Percentiles rank a stretch among this genome's conserved stretches.
Conservation (phyloP, 305 asterid genomes). For the Fraxinus platypoda region DNA sequence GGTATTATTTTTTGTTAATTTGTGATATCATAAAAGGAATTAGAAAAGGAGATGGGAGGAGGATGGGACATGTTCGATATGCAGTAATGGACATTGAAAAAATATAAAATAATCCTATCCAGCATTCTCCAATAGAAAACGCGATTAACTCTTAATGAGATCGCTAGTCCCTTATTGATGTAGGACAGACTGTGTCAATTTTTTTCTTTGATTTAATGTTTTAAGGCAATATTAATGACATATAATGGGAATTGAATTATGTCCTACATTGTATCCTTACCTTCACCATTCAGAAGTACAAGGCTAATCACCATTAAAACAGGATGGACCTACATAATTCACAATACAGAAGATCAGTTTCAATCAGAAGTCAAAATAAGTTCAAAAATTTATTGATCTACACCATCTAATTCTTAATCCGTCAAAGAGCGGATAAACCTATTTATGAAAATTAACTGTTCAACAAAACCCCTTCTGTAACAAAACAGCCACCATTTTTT, state of each 20-base stretch:
- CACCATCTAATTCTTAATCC: background rate
- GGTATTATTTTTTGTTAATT: too few relatives aligned
- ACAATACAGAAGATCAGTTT: slow-evolving; percentile 5
- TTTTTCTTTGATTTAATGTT: background rate
- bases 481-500: background rate
- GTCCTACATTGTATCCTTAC: slow-evolving; percentile 32
- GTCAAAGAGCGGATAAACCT: background rate
- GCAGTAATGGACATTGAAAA: background rate
- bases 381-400: background rate
- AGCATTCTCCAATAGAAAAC: background rate
- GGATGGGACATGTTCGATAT: background rate
- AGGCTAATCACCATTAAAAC: slow-evolving; percentile 78
- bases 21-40: background rate
- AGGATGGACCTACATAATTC: slow-evolving; percentile 72
- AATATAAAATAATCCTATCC: background rate
- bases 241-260: background rate
- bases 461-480: background rate
- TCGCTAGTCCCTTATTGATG: background rate
- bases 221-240: background rate
- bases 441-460: background rate
- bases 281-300: slow-evolving; percentile 87
- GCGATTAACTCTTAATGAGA: background rate
- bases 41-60: background rate
- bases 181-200: background rate
- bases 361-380: background rate